A percentile compares a stretch with the other conserved stretches of the same genome.
phyloP scores from a whole-genome alignment of 768 basidiomycete species.

The Trametes elegans region DNA sequence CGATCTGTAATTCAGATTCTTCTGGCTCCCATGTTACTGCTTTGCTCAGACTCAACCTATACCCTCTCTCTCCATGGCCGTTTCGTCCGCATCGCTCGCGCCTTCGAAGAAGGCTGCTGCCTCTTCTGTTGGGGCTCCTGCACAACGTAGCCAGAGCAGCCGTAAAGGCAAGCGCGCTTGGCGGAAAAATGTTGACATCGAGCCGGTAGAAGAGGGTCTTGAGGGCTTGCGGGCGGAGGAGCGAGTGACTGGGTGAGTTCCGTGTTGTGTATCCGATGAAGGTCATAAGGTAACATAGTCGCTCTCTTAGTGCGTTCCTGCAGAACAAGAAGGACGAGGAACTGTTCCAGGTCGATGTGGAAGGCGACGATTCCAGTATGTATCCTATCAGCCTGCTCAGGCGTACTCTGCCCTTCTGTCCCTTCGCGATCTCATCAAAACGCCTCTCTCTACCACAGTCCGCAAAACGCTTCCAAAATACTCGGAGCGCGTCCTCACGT shows the following conservation, averaged over 20 bases:
- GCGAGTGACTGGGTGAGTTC: conserved; percentile 67
- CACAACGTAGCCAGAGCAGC: conserved; percentile 66
- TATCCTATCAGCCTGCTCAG: neutral
- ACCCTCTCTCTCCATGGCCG: neutral
- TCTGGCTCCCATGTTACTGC: neutral
- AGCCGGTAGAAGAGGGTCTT: conserved; percentile 71
- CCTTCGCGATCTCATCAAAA: too few relatives aligned
- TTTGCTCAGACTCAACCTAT: neutral
- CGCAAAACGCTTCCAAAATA: conserved; percentile 57
- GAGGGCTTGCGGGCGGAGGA: conserved; percentile 83
- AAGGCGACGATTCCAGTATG: conserved; percentile 74
- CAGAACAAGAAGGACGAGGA: conserved; percentile 70
- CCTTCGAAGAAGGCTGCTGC: conserved; percentile 6
- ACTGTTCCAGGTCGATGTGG: conserved; percentile 77
- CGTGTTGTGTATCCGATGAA: too few relatives aligned
- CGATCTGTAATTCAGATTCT: too few relatives aligned
- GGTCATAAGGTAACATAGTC: too few relatives aligned
- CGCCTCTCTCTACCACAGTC: conserved; percentile 37
- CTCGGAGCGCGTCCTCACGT: conserved; percentile 54
- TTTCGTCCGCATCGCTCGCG: neutral
- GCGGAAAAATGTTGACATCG: conserved; percentile 90
- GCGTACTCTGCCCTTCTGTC: too few relatives aligned
- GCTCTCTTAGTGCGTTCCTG: conserved; percentile 61
- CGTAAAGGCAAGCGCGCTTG: conserved; percentile 92
- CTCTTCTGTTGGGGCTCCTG: conserved; percentile 47